These are phyloP conservation scores for Monilinia fructicola DNA, from an alignment of 2,329 filamentous ascomycete genomes.

Conservation along the genomic window DNA sequence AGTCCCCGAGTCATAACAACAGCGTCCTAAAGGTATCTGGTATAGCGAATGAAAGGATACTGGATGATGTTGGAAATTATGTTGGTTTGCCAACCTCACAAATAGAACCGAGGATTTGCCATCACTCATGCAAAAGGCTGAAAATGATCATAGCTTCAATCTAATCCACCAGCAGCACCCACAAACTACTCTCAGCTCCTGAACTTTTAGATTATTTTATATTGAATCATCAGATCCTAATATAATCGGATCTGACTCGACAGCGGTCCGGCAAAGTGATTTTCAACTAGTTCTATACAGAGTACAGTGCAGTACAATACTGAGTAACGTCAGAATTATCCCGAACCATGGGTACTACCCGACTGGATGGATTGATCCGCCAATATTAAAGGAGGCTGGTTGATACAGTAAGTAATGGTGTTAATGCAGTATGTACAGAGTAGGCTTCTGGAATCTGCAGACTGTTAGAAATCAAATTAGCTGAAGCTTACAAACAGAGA, in stretches of 20 bases:
- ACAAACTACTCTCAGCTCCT: not conserved
- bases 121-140: not conserved
- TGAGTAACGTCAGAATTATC: not conserved
- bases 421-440: too few relatives aligned
- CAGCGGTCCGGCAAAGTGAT: not conserved
- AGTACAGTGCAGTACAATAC: not conserved
- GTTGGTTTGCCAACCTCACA: conserved; percentile 1
- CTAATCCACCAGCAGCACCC: not conserved
- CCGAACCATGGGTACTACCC: not conserved
- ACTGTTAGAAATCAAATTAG: not conserved
- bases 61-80: not conserved
- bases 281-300: not conserved
- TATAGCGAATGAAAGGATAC: not conserved
- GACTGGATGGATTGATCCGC: not conserved
- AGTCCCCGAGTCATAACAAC: not conserved
- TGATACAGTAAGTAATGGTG: conserved; percentile 1
- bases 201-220: not conserved
- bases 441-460: not conserved
- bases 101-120: conserved; percentile 8
- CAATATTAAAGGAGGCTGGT: not conserved
- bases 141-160: conserved; percentile 6
- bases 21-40: not conserved
- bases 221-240: conserved; percentile 3
- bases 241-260: not conserved
- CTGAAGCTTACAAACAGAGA: not conserved